A percentile compares a stretch with the other conserved stretches of the same genome.
phyloP scores from a whole-genome alignment of 768 basidiomycete species.

The Mycena maculata region DNA sequence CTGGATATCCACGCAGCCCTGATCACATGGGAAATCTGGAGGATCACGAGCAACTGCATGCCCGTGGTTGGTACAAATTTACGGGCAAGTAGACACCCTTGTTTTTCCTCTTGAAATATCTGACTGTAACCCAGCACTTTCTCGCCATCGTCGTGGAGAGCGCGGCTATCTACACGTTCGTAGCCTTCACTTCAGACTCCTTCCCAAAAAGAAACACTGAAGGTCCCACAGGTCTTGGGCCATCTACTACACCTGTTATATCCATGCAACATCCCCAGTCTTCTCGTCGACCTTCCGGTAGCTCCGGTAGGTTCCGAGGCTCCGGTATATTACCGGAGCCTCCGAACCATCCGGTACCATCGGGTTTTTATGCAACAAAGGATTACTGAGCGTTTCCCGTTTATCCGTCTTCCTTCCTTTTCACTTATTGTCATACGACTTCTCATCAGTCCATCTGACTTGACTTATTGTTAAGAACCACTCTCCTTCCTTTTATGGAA shows the following conservation, averaged over 20 bases:
- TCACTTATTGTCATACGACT: too few relatives aligned
- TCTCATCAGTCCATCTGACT: too few relatives aligned
- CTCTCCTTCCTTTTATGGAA: too few relatives aligned
- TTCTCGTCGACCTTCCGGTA: too few relatives aligned
- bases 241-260: conserved; percentile 3
- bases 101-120: neutral
- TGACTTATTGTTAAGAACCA: too few relatives aligned
- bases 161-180: conserved; percentile 1
- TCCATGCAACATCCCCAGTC: too few relatives aligned
- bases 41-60: neutral
- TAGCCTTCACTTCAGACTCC: neutral
- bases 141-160: conserved; percentile 10
- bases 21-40: conserved; percentile 7
- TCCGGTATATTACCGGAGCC: too few relatives aligned
- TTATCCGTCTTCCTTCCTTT: too few relatives aligned
- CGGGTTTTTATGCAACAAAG: too few relatives aligned
- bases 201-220: neutral
- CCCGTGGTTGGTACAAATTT: conserved; percentile 12
- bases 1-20: neutral
- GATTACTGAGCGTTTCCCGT: too few relatives aligned
- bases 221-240: neutral
- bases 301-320: too few relatives aligned
- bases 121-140: conserved; percentile 1
- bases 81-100: neutral
- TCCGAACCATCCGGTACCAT: too few relatives aligned